A percentile compares a stretch with the other conserved stretches of the same genome.
Evolutionary conservation across 148 eudicot species (phyloP).

Genomic region (Chenopodium suecicum): DNA sequence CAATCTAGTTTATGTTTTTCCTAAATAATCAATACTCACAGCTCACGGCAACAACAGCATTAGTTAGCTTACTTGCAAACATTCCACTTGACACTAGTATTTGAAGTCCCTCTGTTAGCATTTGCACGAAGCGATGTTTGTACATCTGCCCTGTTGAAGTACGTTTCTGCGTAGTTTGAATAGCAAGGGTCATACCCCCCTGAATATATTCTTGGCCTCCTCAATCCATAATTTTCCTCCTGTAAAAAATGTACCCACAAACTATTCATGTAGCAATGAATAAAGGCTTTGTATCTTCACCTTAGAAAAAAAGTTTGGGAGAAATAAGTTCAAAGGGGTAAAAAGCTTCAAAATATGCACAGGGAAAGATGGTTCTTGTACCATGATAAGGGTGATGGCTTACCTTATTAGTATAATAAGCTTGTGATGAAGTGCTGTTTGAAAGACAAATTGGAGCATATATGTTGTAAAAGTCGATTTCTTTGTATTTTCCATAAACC

Average conservation of each 20-base stretch:
- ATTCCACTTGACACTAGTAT: conserved; percentile 36
- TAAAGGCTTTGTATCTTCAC: no score
- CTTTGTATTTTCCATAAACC: conserved; percentile 40
- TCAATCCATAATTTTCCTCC: conserved; percentile 31
- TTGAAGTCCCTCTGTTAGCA: conserved; percentile 23
- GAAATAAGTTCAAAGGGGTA: no score
- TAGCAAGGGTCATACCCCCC: conserved; percentile 80
- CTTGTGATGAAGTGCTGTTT: conserved; percentile 12
- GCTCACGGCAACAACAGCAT: background rate
- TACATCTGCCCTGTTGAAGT: conserved; percentile 58
- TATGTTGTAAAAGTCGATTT: conserved; percentile 67
- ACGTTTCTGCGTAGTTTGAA: conserved; percentile 36
- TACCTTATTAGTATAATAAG: conserved; percentile 22
- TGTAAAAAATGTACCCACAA: conserved; percentile 14
- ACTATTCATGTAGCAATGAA: background rate
- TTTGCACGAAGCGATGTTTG: conserved; percentile 52
- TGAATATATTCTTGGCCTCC: conserved; percentile 32
- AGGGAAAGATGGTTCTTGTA: background rate
- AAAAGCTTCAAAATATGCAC: background rate
- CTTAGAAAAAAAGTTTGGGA: no score
- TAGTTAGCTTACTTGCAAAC: conserved; percentile 51
- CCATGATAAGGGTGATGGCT: background rate
- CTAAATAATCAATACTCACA: background rate
- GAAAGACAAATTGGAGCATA: conserved; percentile 60
- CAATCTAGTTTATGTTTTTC: no score